Percentiles rank a stretch among this genome's conserved stretches.
phyloP scores from a whole-genome alignment of 139 green algal species.

The Tetradesmus lagerheimii region DNA sequence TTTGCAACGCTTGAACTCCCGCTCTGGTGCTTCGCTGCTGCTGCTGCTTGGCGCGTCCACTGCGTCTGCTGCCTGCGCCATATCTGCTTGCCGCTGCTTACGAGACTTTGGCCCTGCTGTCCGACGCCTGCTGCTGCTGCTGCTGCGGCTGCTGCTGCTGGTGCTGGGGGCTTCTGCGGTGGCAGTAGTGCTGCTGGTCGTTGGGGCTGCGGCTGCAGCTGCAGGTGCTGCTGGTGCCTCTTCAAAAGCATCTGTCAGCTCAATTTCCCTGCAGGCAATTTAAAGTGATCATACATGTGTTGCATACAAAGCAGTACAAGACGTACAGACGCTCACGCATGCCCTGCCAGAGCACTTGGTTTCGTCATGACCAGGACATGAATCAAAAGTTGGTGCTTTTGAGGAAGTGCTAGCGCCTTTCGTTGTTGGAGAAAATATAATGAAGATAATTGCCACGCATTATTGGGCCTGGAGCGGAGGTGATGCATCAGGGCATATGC shows the following conservation, averaged over 20 bases:
- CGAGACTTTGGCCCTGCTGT: conserved; percentile 25
- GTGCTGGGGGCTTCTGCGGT: conserved; percentile 2
- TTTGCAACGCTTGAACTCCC: not conserved
- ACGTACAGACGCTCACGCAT: not conserved
- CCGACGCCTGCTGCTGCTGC: not conserved
- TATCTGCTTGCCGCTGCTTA: conserved; percentile 36
- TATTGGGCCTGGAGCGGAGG: too few species aligned
- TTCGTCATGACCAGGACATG: too few species aligned
- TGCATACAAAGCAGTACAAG: not conserved
- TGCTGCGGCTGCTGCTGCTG: conserved; percentile 7
- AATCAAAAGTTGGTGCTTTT: too few species aligned
- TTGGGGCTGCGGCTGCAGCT: not conserved
- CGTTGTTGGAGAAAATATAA: too few species aligned
- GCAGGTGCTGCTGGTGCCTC: not conserved
- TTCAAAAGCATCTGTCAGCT: conserved; percentile 42
- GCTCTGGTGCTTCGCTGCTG: not conserved
- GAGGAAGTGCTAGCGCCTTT: too few species aligned
- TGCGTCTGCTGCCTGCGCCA: conserved; percentile 15
- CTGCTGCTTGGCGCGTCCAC: not conserved
- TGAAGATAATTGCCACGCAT: too few species aligned
- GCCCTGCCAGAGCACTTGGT: too few species aligned
- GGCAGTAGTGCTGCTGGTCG: not conserved
- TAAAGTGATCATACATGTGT: too few species aligned
- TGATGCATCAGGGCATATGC: too few species aligned
- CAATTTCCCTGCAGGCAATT: not conserved